Percentiles rank a stretch among this genome's conserved stretches.
Evolutionary conservation across 2,329 filamentous ascomycete species (phyloP).

Genomic region (Xylaria multiplex): DNA sequence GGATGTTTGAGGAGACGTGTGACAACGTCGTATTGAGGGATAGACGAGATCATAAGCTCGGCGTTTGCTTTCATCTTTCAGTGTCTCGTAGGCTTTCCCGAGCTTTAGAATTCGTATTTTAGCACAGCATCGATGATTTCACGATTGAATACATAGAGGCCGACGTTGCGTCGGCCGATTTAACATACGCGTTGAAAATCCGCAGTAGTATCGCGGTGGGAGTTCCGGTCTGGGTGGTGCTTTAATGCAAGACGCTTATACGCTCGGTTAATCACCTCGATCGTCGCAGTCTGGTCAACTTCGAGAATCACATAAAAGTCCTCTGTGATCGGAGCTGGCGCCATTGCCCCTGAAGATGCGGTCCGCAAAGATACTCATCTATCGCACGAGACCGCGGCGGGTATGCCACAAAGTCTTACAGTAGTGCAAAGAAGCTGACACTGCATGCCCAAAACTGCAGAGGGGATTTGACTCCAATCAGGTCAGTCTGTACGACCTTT

Average conservation of each 20-base stretch:
- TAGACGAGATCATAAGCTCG: slow-evolving; percentile 25
- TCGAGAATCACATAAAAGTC: slow-evolving; percentile 29
- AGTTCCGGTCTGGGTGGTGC: slow-evolving; percentile 24
- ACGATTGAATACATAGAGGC: background rate
- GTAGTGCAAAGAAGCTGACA: no score
- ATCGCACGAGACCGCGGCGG: no score
- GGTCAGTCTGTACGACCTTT: no score
- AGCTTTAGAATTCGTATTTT: background rate
- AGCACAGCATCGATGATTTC: background rate
- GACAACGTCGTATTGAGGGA: slow-evolving; percentile 13
- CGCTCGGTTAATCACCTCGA: slow-evolving; percentile 11
- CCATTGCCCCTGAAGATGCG: slow-evolving; percentile 10
- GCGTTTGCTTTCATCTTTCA: slow-evolving; percentile 25
- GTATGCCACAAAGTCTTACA: no score
- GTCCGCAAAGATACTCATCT: background rate
- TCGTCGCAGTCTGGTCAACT: slow-evolving; percentile 15
- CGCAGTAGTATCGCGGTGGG: slow-evolving; percentile 11
- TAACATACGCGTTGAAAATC: slow-evolving; percentile 13
- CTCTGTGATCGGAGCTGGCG: slow-evolving; percentile 19
- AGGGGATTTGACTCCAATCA: no score
- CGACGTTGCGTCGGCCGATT: background rate
- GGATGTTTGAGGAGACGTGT: background rate
- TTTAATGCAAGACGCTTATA: slow-evolving; percentile 19
- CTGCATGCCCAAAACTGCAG: no score
- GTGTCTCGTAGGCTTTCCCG: slow-evolving; percentile 24